These are phyloP conservation scores for Spathaspora boniae DNA, from an alignment of 805 yeast species.

Conservation along the genomic window DNA sequence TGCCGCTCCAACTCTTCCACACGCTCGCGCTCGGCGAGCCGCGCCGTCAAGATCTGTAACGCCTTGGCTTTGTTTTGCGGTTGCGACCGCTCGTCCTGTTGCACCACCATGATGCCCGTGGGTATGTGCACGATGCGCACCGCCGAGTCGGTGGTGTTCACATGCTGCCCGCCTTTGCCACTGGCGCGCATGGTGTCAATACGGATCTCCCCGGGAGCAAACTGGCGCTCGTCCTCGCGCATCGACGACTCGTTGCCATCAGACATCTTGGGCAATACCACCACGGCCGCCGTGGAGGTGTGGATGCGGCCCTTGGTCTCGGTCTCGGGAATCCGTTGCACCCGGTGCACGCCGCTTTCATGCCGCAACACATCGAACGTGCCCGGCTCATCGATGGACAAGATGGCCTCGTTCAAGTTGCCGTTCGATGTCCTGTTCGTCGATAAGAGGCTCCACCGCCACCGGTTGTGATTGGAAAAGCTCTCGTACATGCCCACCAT, in stretches of 20 bases:
- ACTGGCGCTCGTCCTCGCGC: slow-evolving; percentile 58
- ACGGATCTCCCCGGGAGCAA: slow-evolving; percentile 83
- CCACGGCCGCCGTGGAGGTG: slow-evolving; percentile 94
- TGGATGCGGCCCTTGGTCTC: slow-evolving; percentile 93
- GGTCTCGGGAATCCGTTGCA: slow-evolving; percentile 90
- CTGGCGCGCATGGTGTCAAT: slow-evolving; percentile 97
- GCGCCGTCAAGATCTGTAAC: slow-evolving; percentile 71
- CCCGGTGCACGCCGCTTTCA: slow-evolving; percentile 96
- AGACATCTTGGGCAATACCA: slow-evolving; percentile 81
- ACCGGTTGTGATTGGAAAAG: slow-evolving; percentile 59
- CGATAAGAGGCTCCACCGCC: slow-evolving; percentile 66
- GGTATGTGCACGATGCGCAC: slow-evolving; percentile 91
- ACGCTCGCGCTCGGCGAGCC: slow-evolving; percentile 79
- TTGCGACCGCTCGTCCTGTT: slow-evolving; percentile 95
- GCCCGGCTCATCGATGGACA: slow-evolving; percentile 67
- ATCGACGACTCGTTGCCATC: slow-evolving; percentile 49
- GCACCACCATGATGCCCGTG: slow-evolving; percentile 81
- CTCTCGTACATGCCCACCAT: slow-evolving; percentile 76
- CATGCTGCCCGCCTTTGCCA: slow-evolving; percentile 98
- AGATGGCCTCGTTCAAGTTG: slow-evolving; percentile 73
- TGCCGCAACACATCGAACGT: slow-evolving; percentile 68
- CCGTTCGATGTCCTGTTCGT: slow-evolving; percentile 55
- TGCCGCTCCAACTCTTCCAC: slow-evolving; percentile 63
- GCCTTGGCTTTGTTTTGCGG: slow-evolving; percentile 94
- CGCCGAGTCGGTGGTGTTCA: slow-evolving; percentile 95